Evolutionary conservation across 2,329 filamentous ascomycete genomes (phyloP), one percentile per base, ranked within the genome.

Genomic region (Ascochyta koolunga): DNA sequence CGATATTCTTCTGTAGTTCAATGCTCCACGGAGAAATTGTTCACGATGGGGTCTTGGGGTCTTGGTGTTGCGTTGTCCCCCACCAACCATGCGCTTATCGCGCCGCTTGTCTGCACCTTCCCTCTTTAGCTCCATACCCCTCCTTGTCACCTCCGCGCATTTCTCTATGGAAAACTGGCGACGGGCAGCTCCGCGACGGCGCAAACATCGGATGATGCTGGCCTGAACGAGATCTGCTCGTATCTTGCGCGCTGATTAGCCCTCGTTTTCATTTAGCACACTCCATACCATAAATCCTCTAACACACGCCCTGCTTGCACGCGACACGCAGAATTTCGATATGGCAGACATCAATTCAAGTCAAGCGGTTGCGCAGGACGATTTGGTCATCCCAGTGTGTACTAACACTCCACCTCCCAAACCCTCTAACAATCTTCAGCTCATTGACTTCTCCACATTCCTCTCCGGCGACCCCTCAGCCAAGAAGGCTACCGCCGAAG

Each of bases 391-490:
- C 41, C 74, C 74, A 3, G 74, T 75, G 64, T 32, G 62, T 47
- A n/a, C 9, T 19, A 24, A 5, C 18, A n/a, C 4, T 3, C 11
- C 50, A 91, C 88, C 81, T 91, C 63, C 3, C 15, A 1, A 13
- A 19, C 10, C 29, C 0, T 22, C 44, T 57, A 31, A 58, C 36
- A 5, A 24, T 18, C 5, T 2, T 6, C 54, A 92, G 89, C 82
- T 92, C 65, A 89, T 93, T 69, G 87, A 96, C 80, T 93, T 96
- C 72, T 85, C 84, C 11, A 80, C 80, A 37, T 95, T 93, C 74
- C 83, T 90, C 43, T 75, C 81, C 52, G 89, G 89, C 29, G 80
- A 82, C 18, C 77, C 83, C 0, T 66, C 80, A 9, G 79, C 89
- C 62, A 89, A 88, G 64, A 78, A 82, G 44, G 76, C 82, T 37